Evolutionary conservation across 139 green algal species (phyloP), one percentile per base, ranked within the genome.

Genomic region (Chlorella sp.): DNA sequence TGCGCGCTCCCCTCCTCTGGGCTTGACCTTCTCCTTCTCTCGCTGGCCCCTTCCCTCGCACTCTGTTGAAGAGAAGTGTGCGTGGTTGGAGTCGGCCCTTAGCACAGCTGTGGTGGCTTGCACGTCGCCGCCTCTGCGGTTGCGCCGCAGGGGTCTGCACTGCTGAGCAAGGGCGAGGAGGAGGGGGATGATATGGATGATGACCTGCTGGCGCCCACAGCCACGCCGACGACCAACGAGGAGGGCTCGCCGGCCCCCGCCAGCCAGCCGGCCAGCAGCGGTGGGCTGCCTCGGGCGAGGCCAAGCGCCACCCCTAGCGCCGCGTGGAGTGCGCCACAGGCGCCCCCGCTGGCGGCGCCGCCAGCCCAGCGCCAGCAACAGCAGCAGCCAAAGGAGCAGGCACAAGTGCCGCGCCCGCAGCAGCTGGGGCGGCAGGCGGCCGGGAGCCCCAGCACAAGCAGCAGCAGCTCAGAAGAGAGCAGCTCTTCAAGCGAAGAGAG

Each of bases 41-140:
- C n/a, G n/a, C n/a, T n/a, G n/a, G n/a, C n/a, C n/a, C n/a, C n/a
- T n/a, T n/a, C n/a, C n/a, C n/a, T n/a, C n/a, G 55, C n/a, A n/a
- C n/a, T n/a, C n/a, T n/a, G n/a, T n/a, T n/a, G n/a, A n/a, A n/a
- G n/a, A n/a, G n/a, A n/a, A n/a, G n/a, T n/a, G n/a, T n/a, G n/a
- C n/a, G n/a, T n/a, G n/a, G n/a, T n/a, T n/a, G n/a, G n/a, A n/a
- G n/a, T n/a, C n/a, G n/a, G n/a, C n/a, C n/a, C n/a, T n/a, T 3
- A 33, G 23, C 25, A 33, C 40, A 17, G 58, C 40, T 33, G 58
- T 42, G 7, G 31, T n/a, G 31, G 19, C n/a, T n/a, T n/a, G n/a
- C n/a, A 86, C 55, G 5, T 79, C 17, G 70, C 73, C 56, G 60
- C 60, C 60, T 35, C 60, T 67, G 60, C 60, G 29, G 56, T 27